These are phyloP conservation scores for Trichoderma afroharzianum DNA, from an alignment of 2,329 filamentous ascomycete species.

Conservation along the genomic window DNA sequence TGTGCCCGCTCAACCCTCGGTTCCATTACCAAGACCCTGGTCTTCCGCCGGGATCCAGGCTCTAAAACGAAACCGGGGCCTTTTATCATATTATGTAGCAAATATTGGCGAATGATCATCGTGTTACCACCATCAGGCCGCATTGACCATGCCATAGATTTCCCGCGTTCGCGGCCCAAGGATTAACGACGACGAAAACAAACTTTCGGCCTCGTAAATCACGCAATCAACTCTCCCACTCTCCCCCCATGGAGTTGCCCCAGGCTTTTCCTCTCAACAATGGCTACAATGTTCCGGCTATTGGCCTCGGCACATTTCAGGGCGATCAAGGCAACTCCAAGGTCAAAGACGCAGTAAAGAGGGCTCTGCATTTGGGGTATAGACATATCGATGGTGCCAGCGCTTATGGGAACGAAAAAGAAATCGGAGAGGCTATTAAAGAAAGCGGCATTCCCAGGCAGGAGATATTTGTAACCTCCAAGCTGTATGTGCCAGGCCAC, in stretches of 20 bases:
- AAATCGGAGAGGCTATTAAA: not conserved
- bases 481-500: not conserved
- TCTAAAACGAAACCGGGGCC: not conserved
- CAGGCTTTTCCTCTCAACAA: not conserved
- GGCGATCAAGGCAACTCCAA: not conserved
- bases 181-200: not conserved
- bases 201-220: not conserved
- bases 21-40: not conserved
- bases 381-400: slow-evolving; percentile 6
- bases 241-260: not conserved
- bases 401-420: slow-evolving; percentile 3
- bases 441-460: not conserved
- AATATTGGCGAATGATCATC: not conserved
- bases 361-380: not conserved
- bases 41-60: not conserved
- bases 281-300: not conserved
- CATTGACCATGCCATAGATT: not conserved
- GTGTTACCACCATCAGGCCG: not conserved
- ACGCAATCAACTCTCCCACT: not conserved
- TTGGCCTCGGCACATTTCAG: not conserved
- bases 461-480: slow-evolving; percentile 3
- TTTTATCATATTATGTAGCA: not conserved
- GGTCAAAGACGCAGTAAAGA: not conserved
- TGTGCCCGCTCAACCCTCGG: not conserved
- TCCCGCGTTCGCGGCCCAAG: not conserved